Evolutionary conservation across 2,329 filamentous ascomycete species (phyloP).

Genomic region (Sordariomycetes sp.): DNA sequence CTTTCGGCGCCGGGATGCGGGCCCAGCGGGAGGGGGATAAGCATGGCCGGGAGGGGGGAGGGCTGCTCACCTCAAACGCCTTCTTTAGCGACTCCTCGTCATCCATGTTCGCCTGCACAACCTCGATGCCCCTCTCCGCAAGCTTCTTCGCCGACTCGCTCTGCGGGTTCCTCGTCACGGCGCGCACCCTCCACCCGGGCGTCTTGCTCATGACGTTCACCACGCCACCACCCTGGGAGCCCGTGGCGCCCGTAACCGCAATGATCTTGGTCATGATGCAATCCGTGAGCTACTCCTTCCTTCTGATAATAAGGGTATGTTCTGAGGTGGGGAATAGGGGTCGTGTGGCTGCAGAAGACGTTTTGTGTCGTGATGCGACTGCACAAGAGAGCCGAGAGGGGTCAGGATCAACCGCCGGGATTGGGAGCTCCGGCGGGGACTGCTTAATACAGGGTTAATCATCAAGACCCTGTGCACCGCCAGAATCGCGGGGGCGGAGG

Average conservation of each 20-base stretch:
- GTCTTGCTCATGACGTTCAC: constrained; percentile 11
- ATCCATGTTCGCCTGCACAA: constrained; percentile 28
- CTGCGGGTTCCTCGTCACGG: constrained; percentile 28
- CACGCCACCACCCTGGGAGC: constrained; percentile 36
- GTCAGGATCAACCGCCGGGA: no score
- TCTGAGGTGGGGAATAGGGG: no score
- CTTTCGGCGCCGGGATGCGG: not conserved
- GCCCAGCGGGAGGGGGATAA: not conserved
- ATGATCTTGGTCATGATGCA: constrained; percentile 20
- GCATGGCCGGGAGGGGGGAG: no score
- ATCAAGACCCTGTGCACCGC: no score
- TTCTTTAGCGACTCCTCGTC: constrained; percentile 22
- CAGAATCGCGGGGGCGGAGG: no score
- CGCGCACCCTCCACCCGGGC: constrained; percentile 22
- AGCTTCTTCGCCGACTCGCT: constrained; percentile 26
- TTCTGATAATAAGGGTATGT: no score
- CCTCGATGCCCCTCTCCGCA: constrained; percentile 25
- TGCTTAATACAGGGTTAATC: no score
- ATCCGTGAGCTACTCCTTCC: not conserved
- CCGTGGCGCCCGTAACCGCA: constrained; percentile 32
- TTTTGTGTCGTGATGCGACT: no score
- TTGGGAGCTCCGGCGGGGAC: no score
- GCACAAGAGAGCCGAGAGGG: no score
- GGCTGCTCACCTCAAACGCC: constrained; percentile 19
- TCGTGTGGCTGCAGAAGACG: no score